Percentiles rank a stretch among this genome's conserved stretches.
Evolutionary conservation across 2,329 filamentous ascomycete genomes (phyloP).

Genomic region (Talaromyces islandicus): DNA sequence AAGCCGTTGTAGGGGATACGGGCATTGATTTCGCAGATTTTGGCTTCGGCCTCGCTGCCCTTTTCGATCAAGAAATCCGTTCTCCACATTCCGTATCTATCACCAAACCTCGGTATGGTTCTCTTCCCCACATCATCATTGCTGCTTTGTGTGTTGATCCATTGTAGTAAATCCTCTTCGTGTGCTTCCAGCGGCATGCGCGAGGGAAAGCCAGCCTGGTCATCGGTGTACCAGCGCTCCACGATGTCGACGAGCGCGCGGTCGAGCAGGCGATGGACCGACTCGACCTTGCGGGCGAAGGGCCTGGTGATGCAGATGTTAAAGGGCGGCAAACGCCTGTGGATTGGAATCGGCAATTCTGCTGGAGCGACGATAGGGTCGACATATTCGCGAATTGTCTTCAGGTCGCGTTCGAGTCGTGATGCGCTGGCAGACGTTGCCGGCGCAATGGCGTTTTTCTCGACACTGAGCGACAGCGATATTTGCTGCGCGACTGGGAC

Average conservation of each 20-base stretch:
- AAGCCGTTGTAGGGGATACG: constrained; percentile 20
- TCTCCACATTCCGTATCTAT: constrained; percentile 19
- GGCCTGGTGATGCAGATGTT: constrained; percentile 3
- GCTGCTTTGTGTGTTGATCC: constrained; percentile 1
- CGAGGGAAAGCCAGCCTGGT: constrained; percentile 15
- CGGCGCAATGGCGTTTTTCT: constrained; percentile 5
- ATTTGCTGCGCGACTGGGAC: constrained; percentile 4
- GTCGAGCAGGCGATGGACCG: constrained; percentile 17
- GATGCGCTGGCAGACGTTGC: constrained; percentile 4
- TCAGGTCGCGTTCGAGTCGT: constrained; percentile 3
- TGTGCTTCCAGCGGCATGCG: constrained; percentile 22
- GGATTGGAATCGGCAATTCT: background rate
- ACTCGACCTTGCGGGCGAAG: constrained; percentile 4
- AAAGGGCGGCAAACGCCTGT: constrained; percentile 5
- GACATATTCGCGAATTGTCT: constrained; percentile 3
- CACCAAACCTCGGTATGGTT: background rate
- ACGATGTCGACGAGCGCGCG: constrained; percentile 22
- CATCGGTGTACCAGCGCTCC: constrained; percentile 23
- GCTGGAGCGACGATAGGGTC: background rate
- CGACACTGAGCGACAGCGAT: constrained; percentile 7
- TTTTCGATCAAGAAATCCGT: constrained; percentile 20
- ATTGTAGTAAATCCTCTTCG: constrained; percentile 19
- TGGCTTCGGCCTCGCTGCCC: background rate
- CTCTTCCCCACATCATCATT: background rate
- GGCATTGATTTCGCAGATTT: constrained; percentile 22